These are phyloP conservation scores for Epichloe sibirici DNA, from an alignment of 2,329 filamentous ascomycete genomes.

Conservation along the genomic window DNA sequence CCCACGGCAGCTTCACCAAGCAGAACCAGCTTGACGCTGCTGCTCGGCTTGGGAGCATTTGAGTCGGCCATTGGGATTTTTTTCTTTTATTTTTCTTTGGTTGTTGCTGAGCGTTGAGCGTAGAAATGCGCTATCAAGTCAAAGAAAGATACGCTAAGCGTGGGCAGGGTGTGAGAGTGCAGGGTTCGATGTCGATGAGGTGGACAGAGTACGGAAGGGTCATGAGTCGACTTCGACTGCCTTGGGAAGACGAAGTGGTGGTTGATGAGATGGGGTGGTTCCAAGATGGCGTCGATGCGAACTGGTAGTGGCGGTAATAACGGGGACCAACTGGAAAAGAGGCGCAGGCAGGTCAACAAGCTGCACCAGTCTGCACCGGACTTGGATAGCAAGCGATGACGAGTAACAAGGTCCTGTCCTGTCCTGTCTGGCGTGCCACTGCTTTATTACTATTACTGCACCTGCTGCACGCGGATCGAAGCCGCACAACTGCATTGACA, in stretches of 20 bases:
- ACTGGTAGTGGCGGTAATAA: neutral
- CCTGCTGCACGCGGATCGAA: no score
- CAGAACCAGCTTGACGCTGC: conserved; percentile 98
- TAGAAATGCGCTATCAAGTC: neutral
- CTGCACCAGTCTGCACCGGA: no score
- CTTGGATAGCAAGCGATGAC: neutral
- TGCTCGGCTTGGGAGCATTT: conserved; percentile 82
- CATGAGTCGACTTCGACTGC: neutral
- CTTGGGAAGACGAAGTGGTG: neutral
- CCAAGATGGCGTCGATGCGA: neutral
- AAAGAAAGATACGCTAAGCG: neutral
- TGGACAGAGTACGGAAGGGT: neutral
- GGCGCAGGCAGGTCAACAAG: neutral
- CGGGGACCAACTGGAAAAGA: neutral
- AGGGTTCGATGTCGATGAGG: neutral
- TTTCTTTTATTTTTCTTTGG: conserved; percentile 3
- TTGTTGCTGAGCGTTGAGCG: neutral
- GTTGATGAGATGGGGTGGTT: conserved; percentile 2
- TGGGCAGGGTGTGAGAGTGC: neutral
- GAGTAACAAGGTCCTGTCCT: neutral
- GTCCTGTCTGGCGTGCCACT: no score
- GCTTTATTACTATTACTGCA: no score
- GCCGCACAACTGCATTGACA: no score
- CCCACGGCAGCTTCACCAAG: conserved; percentile 95
- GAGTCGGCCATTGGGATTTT: conserved; percentile 30